Base-by-base conservation (phyloP, 192 early-diverging fungal genomes). In the Phycomyces nitens region DNA sequence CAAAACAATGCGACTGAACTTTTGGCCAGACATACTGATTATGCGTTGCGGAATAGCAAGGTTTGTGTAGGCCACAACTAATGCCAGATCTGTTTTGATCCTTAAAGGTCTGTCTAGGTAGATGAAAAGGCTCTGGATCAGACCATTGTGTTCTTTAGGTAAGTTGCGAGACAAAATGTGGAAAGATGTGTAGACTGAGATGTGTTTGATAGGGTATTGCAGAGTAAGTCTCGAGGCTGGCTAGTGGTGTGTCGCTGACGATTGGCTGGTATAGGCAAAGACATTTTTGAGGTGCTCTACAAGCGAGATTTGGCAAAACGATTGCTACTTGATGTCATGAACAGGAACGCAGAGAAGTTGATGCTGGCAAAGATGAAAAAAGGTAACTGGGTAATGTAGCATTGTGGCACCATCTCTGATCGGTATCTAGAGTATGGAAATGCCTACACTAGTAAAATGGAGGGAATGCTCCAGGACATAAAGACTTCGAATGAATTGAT, bases 381-480 rank as follows among this genome's bases (percentile, higher is more conserved):
- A 73, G 89, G 89, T 92, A 71, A 8, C 63, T n/a, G n/a, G n/a
- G n/a, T n/a, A n/a, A n/a, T n/a, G n/a, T n/a, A n/a, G n/a, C n/a
- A n/a, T n/a, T n/a, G n/a, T n/a, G n/a, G n/a, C n/a, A n/a, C n/a
- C n/a, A n/a, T n/a, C n/a, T n/a, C n/a, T n/a, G n/a, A n/a, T n/a
- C n/a, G n/a, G n/a, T n/a, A n/a, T n/a, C n/a, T n/a, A 80, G 97
- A 99, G 75, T 96, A 92, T 72, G 96, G 97, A 7, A 77, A 80
- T 12, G 92, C 88, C 38, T 98, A 94, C 68, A 99, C 96, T 12
- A 83, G 81, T 54, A 92, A 93, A 54, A 79, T 99, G 22, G 97
- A 99, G 69, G 94, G 92, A 24, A 99, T 99, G 97, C 89, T 98
- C 70, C 88, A 85, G 24, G 97, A 99, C 64, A 91, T 97, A 77